Base-by-base conservation (phyloP, 2,329 filamentous ascomycete species). In the Beauveria caledonica region DNA sequence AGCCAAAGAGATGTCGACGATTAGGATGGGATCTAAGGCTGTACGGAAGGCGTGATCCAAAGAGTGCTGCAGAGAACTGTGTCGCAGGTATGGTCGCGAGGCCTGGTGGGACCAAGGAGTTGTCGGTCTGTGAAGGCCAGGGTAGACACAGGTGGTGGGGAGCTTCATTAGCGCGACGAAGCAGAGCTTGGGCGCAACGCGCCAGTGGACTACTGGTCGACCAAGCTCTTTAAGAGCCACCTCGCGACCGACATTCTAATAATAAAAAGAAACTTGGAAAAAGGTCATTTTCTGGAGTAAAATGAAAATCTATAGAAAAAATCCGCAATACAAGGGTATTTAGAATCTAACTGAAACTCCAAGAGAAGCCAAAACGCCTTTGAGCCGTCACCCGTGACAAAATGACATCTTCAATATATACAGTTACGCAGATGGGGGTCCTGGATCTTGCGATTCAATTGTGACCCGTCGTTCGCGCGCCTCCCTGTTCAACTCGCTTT, bases 401-500 rank as follows among this genome's bases (percentile, higher is more conserved):
- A 46, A 13, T 23, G 33, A 44, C 29, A 6, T n/a, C 46, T 15
- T 39, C 46, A 23, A 25, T 17, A 57, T 25, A 21, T 27, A 44
- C 46, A 58, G 29, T 69, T 69, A 69, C 67, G 68, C 66, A 60
- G 64, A 67, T 65, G 68, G 65, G 40, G 52, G 65, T 8, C 64
- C 66, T 23, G 15, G 25, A 17, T 64, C 62, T 15, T 69, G 68
- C 45, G 66, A 68, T 25, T 66, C 65, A 11, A 70, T 68, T 10
- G 60, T 64, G 2, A 65, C 63, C 46, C 72, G 73, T 25, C 73
- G 75, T 57, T 78, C 74, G 54, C 77, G 76, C 3, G 78, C 81
- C 68, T 84, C 81, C 2, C 73, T 74, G 62, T 78, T 79, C 40
- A 83, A 69, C 68, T 83, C 80, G 66, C 76, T 82, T 46, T 84